Evolutionary conservation across 192 early-diverging fungal genomes (phyloP), one percentile per base, ranked within the genome.

Genomic region (Entomortierella beljakovae): DNA sequence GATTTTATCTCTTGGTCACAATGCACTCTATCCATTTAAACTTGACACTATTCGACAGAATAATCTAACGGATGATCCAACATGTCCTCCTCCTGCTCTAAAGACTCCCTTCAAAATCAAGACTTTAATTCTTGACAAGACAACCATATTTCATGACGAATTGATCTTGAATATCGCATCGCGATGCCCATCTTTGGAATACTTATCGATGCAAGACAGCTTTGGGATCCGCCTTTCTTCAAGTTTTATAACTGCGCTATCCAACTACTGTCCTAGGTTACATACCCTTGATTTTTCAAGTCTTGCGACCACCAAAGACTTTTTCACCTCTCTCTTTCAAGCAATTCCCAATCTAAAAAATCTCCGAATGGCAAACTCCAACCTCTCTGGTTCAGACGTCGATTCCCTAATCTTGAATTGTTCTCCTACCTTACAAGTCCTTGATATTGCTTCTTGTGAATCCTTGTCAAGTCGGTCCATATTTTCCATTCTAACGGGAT

Each of bases 1-100:
- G 38, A 29, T 29, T 1, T 32, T 74, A 3, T 74, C 71, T 0
- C 22, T 74, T 4, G 71, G 71, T 29, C 48, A 61, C 38, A 74
- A 74, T 16, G 65, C 71, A 0, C 18, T 74, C 2, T 74, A 74
- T 23, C 71, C 71, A n/a, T 74, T 74, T 28, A 50, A n/a, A 40
- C 51, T 74, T 23, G 71, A 74, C 15, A 74, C 65, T 34, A 28
- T 74, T 34, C 37, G 42, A 18, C n/a, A 46, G 55, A 42, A 52
- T 3, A 1, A 1, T 16, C 29, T 13, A 2, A 57, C 35, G 42
- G 16, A 2, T 26, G 11, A 49, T 18, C 18, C 34, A 18, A 22
- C 31, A 43, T 4, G 8, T 26, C 28, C 18, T 50, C 5, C 8
- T 9, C 28, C 7, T 22, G 0, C 59, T 20, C 0, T 18, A 35